Evolutionary conservation across 345 rosid genomes (phyloP), one percentile per base, ranked within the genome.

Genomic region (Eucalyptus lansdowneana): DNA sequence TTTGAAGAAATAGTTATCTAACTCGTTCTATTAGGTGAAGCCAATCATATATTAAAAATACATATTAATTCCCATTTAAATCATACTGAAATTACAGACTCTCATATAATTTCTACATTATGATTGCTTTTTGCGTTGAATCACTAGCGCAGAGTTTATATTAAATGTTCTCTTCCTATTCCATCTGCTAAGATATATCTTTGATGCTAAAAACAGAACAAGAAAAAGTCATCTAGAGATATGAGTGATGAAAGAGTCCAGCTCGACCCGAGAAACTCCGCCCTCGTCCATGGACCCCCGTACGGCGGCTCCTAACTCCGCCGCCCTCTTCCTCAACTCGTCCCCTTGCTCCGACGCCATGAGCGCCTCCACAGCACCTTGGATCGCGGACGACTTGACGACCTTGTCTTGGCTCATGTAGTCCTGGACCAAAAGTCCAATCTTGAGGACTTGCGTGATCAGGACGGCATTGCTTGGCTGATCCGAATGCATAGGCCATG

Each of bases 401-500:
- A 80, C 67, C 80, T 90, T 92, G 86, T 90, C 42, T 87, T 92
- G 87, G 8, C 40, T 53, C 4, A 5, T 88, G 93, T 94, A 94
- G 5, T 93, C 92, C 81, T 69, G 91, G 8, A 93, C 91, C 12
- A 90, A 67, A 47, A 91, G 12, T 2, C 95, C 95, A 54, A 94
- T 86, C 89, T 90, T 90, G n/a, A 95, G 93, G 58, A 92, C 7
- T 21, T 91, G 45, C 4, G 96, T 89, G 19, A 95, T 85, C 13
- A 94, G 88, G 25, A 93, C 87, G 2, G 92, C 58, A 76, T 94
- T 95, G 65, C 95, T 90, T 2, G 95, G 96, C 86, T 94, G 96
- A 90, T 95, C 97, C 3, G 96, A 95, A 76, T 94, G 96, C 94
- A 94, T 93, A 4, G 96, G 96, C 95, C 95, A 95, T 21, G 95